Evolutionary conservation across 805 yeast species (phyloP).

Genomic region (Clavispora carvajalis): DNA sequence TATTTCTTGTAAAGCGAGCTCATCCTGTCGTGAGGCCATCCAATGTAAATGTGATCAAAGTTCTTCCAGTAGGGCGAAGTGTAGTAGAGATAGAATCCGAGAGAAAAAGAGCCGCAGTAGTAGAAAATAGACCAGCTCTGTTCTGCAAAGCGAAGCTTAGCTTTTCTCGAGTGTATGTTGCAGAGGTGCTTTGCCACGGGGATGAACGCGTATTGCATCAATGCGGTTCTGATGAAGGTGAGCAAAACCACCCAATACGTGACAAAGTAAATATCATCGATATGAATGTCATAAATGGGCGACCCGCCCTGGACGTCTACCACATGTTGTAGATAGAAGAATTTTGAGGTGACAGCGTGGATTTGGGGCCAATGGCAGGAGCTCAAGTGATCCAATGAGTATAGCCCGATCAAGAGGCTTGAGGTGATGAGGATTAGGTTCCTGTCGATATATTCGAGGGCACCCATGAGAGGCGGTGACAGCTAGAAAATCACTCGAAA

Average conservation of each 20-base stretch:
- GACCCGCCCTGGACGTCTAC: conserved; percentile 11
- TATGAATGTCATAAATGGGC: conserved; percentile 48
- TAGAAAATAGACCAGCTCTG: conserved; percentile 76
- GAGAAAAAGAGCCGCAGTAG: conserved; percentile 48
- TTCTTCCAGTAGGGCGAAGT: conserved; percentile 56
- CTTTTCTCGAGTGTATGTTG: conserved; percentile 45
- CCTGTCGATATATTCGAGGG: conserved; percentile 20
- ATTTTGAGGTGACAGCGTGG: conserved; percentile 27
- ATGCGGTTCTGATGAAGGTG: conserved; percentile 53
- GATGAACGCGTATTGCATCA: conserved; percentile 52
- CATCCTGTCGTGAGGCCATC: conserved; percentile 72
- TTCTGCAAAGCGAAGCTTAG: conserved; percentile 70
- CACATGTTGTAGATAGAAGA: conserved; percentile 30
- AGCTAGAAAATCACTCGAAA: background rate
- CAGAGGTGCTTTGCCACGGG: conserved; percentile 46
- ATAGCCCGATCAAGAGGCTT: conserved; percentile 21
- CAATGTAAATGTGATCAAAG: conserved; percentile 52
- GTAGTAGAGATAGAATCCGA: conserved; percentile 55
- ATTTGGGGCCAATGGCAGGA: conserved; percentile 13
- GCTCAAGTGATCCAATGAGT: conserved; percentile 20
- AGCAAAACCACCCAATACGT: conserved; percentile 50
- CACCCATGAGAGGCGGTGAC: background rate
- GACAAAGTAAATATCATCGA: conserved; percentile 51
- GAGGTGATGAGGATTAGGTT: conserved; percentile 34
- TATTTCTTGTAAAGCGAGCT: conserved; percentile 52